phyloP scores from a whole-genome alignment of 305 asterid genomes.

The Plantago lanceolata region DNA sequence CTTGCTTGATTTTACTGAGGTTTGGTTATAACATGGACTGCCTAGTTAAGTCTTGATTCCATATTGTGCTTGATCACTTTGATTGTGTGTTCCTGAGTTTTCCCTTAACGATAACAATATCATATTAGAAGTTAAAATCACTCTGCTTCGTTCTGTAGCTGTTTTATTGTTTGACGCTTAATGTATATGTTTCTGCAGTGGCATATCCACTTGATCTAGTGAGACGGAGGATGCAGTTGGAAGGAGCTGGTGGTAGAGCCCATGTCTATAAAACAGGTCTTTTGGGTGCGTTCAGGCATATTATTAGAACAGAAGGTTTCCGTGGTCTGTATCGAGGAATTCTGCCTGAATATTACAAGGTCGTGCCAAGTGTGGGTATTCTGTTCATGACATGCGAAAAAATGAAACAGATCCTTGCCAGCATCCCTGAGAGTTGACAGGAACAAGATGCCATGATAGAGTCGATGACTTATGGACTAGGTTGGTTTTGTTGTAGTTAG shows the following conservation, averaged over 20 bases:
- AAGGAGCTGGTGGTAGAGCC: slow-evolving; percentile 82
- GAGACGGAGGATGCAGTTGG: slow-evolving; percentile 82
- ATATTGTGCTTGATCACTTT: neutral
- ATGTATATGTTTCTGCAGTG: slow-evolving; percentile 38
- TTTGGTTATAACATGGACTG: neutral
- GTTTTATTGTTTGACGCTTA: slow-evolving; percentile 14
- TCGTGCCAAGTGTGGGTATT: slow-evolving; percentile 72
- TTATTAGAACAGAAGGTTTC: slow-evolving; percentile 51
- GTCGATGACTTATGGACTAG: neutral
- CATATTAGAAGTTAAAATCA: neutral
- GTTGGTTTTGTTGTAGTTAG: slow-evolving; percentile 1
- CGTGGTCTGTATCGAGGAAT: slow-evolving; percentile 76
- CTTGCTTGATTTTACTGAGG: slow-evolving; percentile 3
- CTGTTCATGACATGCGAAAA: slow-evolving; percentile 82
- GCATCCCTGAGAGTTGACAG: slow-evolving; percentile 36
- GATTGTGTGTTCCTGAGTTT: neutral
- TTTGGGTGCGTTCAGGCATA: slow-evolving; percentile 54
- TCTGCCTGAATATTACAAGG: slow-evolving; percentile 80
- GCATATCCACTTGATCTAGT: slow-evolving; percentile 79
- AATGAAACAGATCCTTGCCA: slow-evolving; percentile 60
- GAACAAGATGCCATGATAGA: slow-evolving; percentile 4
- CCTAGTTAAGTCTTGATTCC: neutral
- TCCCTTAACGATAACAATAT: neutral
- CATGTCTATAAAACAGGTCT: slow-evolving; percentile 60
- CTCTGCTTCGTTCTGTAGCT: neutral